These are phyloP conservation scores for Ophiostoma sp. DNA, from an alignment of 2,329 filamentous ascomycete genomes.

Conservation along the genomic window DNA sequence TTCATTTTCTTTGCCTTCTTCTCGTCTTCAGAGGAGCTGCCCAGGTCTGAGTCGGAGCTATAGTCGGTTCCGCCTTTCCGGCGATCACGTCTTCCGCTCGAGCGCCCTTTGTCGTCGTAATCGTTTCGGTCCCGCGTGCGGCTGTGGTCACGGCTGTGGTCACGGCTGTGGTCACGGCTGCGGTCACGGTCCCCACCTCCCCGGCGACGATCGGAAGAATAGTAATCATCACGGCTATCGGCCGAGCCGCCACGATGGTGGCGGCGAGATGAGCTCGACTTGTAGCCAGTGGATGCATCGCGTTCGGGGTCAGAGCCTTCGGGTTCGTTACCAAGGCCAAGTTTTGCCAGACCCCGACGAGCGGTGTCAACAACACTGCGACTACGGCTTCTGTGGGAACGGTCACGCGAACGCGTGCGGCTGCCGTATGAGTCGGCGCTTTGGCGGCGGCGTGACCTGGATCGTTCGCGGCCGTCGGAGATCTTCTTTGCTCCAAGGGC, in stretches of 20 bases:
- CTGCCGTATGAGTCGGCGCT: constrained; percentile 45
- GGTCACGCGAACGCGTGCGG: constrained; percentile 39
- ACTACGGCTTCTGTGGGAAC: constrained; percentile 49
- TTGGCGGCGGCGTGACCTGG: constrained; percentile 50
- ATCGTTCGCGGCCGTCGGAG: constrained; percentile 38
- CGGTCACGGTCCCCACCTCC: constrained; percentile 19
- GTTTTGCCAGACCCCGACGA: constrained; percentile 55
- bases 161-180: constrained; percentile 36
- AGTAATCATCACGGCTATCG: constrained; percentile 43
- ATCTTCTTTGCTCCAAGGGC: constrained; percentile 59
- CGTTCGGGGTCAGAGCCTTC: constrained; percentile 34
- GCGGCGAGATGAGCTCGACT: constrained; percentile 26
- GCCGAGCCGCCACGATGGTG: constrained; percentile 32
- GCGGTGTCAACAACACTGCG: constrained; percentile 60
- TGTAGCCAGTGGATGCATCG: constrained; percentile 25
- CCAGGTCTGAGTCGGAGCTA: constrained; percentile 50
- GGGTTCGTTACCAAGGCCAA: constrained; percentile 52
- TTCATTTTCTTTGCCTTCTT: constrained; percentile 51
- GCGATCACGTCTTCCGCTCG: constrained; percentile 37
- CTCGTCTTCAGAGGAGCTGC: constrained; percentile 54
- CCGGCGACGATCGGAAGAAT: constrained; percentile 35
- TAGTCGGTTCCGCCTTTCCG: constrained; percentile 38
- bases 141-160: constrained; percentile 35
- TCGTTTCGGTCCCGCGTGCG: constrained; percentile 37
- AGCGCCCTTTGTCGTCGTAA: constrained; percentile 45